Evolutionary conservation across 345 rosid species (phyloP), one percentile per base, ranked within the genome.

Genomic region (Eucalyptus tenuipes): DNA sequence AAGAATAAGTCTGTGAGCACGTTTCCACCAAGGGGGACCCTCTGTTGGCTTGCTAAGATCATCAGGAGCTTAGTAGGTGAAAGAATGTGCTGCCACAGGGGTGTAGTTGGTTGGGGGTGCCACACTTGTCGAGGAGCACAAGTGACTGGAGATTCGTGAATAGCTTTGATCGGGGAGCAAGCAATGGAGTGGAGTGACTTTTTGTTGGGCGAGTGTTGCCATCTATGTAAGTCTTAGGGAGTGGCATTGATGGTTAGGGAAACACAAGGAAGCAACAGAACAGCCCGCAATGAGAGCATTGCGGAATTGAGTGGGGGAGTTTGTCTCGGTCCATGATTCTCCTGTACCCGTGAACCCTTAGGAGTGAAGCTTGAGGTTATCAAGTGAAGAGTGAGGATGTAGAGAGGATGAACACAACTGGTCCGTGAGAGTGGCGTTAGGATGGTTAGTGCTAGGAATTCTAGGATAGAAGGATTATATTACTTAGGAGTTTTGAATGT

Each of bases 331-430:
- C 3, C 8, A 4, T 50, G 22, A 16, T 50, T 16, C 53, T 50
- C 22, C 0, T 1, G 0, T 50, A 50, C 53, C 2, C 1, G 0
- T 50, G 53, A 50, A 0, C 8, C 20, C 0, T 17, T 50, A 1
- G 20, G 22, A 50, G 22, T 50, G 8, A 16, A 16, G 20, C 2
- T 50, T 50, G 0, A 8, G 53, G 8, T 50, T 50, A 50, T 50
- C 4, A 1, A 50, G 53, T 50, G 53, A 50, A 50, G 22, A 50
- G 53, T 50, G 0, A 50, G 20, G 53, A 50, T 0, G 8, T 50
- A 50, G 53, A 50, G 8, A 16, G 1, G 22, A 50, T 16, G 53
- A 16, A 50, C 1, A 50, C 8, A 16, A 50, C 8, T 50, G 4
- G 22, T 50, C 1, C 8, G 22, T 50, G 1, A 7, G 22, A 50